phyloP scores from a whole-genome alignment of 768 basidiomycete species.

The Tricholoma sp. region DNA sequence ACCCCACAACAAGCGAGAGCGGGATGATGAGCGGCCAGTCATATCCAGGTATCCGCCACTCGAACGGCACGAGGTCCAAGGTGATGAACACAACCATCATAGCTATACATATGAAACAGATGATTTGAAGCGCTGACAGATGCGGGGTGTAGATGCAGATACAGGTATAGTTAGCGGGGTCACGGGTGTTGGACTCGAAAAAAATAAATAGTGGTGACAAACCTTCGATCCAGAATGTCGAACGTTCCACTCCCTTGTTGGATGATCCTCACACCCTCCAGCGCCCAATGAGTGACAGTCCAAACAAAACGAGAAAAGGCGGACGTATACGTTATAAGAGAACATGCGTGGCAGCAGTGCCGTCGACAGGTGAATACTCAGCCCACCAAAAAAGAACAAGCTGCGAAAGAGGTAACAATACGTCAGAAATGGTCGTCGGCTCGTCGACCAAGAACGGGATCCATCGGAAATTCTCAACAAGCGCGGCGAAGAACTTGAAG shows the following conservation, averaged over 20 bases:
- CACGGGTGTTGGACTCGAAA: background rate
- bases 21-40: slow-evolving; percentile 72
- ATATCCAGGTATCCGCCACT: slow-evolving; percentile 60
- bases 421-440: background rate
- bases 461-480: slow-evolving; percentile 58
- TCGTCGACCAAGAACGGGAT: slow-evolving; percentile 56
- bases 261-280: slow-evolving; percentile 51
- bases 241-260: slow-evolving; percentile 78
- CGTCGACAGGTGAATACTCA: slow-evolving; percentile 66
- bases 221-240: slow-evolving; percentile 84
- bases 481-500: slow-evolving; percentile 38
- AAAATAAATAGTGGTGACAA: slow-evolving; percentile 3
- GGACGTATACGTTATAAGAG: slow-evolving; percentile 52
- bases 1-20: too few relatives aligned
- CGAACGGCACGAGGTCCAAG: slow-evolving; percentile 45
- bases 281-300: slow-evolving; percentile 6
- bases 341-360: slow-evolving; percentile 65
- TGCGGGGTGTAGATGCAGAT: slow-evolving; percentile 58
- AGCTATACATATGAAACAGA: slow-evolving; percentile 53
- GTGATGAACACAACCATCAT: slow-evolving; percentile 60
- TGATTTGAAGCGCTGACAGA: slow-evolving; percentile 75
- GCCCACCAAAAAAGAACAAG: slow-evolving; percentile 72
- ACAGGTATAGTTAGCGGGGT: too few relatives aligned
- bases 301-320: background rate
- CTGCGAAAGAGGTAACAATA: slow-evolving; percentile 28